These are phyloP conservation scores for Diaporthe sp. DNA, from an alignment of 2,329 filamentous ascomycete genomes.

Conservation along the genomic window DNA sequence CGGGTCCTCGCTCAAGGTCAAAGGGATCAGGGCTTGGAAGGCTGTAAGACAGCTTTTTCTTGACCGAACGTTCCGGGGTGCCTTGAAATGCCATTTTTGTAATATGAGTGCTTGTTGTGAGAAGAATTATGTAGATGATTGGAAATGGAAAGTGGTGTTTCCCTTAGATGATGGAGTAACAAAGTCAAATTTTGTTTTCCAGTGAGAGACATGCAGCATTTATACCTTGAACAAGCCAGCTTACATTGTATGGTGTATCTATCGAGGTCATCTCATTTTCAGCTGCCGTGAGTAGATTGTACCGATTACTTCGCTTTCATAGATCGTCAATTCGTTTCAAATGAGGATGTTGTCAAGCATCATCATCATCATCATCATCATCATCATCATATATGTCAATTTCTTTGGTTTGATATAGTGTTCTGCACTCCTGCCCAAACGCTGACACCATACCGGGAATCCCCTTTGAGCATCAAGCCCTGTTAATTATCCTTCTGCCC, in stretches of 20 bases:
- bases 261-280: background rate
- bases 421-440: conserved; percentile 2
- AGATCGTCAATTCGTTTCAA: background rate
- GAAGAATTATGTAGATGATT: background rate
- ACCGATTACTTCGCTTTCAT: background rate
- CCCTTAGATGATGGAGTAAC: background rate
- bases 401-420: background rate
- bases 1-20: background rate
- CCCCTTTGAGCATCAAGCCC: background rate
- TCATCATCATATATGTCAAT: background rate
- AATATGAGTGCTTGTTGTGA: background rate
- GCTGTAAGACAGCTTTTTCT: conserved; percentile 17
- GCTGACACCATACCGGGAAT: background rate
- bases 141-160: background rate
- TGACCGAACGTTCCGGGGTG: background rate
- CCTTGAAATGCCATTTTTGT: background rate
- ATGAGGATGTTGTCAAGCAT: background rate
- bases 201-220: background rate
- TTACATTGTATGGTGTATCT: background rate
- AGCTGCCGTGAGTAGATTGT: background rate
- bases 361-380: background rate
- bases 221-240: background rate
- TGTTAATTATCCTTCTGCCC: background rate
- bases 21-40: conserved; percentile 1
- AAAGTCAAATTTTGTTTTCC: rapidly evolving